Conservation (phyloP, 495 filamentous ascomycete species). For the Elaphomyces granulatus region DNA sequence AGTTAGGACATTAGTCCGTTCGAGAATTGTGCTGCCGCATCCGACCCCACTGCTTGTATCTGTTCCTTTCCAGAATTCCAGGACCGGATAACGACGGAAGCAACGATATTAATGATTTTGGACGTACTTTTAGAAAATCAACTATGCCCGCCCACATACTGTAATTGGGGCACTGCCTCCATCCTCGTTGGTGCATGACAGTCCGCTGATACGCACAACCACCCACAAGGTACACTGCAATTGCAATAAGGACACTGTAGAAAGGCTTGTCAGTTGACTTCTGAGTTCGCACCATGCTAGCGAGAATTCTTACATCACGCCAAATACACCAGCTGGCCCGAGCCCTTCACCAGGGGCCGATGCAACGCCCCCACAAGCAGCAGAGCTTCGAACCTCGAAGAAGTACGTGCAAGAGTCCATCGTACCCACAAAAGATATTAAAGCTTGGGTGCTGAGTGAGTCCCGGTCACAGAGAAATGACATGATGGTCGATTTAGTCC, state of each 20-base stretch:
- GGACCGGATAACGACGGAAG: conserved; percentile 8
- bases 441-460: conserved; percentile 40
- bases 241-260: conserved; percentile 47
- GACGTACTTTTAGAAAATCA: conserved; percentile 66
- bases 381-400: conserved; percentile 81
- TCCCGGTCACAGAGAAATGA: conserved; percentile 88
- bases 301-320: conserved; percentile 55
- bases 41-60: too few relatives aligned
- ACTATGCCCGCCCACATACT: conserved; percentile 80
- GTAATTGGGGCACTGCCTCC: conserved; percentile 93
- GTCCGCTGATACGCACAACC: conserved; percentile 92
- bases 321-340: conserved; percentile 79
- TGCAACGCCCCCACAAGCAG: conserved; percentile 64
- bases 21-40: too few relatives aligned
- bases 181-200: conserved; percentile 88
- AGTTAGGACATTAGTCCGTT: too few relatives aligned
- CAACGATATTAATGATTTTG: conserved; percentile 21
- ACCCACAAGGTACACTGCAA: conserved; percentile 78
- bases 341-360: conserved; percentile 50
- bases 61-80: too few relatives aligned
- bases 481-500: conserved; percentile 75
- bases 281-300: not conserved
- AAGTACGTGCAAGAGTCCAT: conserved; percentile 91
- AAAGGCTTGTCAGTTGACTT: conserved; percentile 10
- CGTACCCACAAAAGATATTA: conserved; percentile 67